Conservation (phyloP, 2,329 filamentous ascomycete species). For the Knufia petricola region DNA sequence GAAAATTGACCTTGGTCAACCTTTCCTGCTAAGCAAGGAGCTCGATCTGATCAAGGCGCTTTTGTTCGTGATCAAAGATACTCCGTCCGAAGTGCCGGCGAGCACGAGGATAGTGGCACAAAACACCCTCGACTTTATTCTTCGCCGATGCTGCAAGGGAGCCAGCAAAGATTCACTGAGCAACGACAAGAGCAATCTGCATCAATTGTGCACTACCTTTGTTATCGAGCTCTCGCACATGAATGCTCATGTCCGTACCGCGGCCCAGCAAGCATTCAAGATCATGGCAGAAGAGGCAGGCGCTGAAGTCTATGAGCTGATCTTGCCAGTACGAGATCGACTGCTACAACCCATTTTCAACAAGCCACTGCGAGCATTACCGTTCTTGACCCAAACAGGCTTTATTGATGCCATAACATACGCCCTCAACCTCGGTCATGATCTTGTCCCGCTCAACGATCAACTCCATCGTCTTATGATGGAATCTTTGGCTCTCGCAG, state of each 20-base stretch:
- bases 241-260: constrained; percentile 88
- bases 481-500: constrained; percentile 86
- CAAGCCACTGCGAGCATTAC: constrained; percentile 84
- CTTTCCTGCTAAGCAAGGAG: constrained; percentile 74
- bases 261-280: constrained; percentile 69
- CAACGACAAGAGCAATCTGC: constrained; percentile 56
- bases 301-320: constrained; percentile 74
- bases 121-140: constrained; percentile 68
- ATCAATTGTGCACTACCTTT: constrained; percentile 72
- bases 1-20: constrained; percentile 71
- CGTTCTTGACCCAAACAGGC: constrained; percentile 91
- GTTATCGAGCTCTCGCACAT: constrained; percentile 86
- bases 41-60: constrained; percentile 83
- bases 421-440: constrained; percentile 77
- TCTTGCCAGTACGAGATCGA: constrained; percentile 81
- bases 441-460: constrained; percentile 87
- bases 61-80: constrained; percentile 96
- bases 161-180: constrained; percentile 70
- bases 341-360: constrained; percentile 87
- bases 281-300: constrained; percentile 70
- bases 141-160: constrained; percentile 68
- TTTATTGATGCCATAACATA: constrained; percentile 98
- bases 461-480: constrained; percentile 80
- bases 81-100: constrained; percentile 85
- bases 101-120: constrained; percentile 77